Evolutionary conservation across 768 basidiomycete genomes (phyloP), one percentile per base, ranked within the genome.

Genomic region (Candolleomyces efflorescens): DNA sequence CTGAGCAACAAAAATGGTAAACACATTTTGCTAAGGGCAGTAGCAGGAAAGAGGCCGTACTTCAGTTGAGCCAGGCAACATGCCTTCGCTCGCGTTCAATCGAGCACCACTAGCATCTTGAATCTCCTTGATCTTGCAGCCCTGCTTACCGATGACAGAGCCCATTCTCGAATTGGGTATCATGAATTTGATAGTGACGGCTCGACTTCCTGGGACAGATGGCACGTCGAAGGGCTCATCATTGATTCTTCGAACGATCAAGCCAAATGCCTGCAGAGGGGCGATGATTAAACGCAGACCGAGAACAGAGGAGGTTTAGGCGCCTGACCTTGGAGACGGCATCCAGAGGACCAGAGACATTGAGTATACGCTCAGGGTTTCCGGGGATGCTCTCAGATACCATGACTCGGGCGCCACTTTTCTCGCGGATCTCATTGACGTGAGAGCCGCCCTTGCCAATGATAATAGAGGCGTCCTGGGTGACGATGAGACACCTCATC

Each of bases 101-200:
- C 94, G 79, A 15, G 97, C 97, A 37, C 97, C 97, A 62, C 91
- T 94, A 24, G 97, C 97, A 67, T 99, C 97, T 69, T 99, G 97
- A 62, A 99, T 99, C 75, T 99, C 97, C 78, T 98, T 98, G 71
- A 99, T 99, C 73, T 99, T 99, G 38, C 89, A 88, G 32, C 97
- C 97, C 61, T 89, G 91, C 72, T 97, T 98, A 56, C 97, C 97
- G 67, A 99, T 99, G 59, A 98, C 94, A 17, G 94, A 97, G 43
- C 96, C 96, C 96, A 98, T 98, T 58, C 96, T 90, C 10, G 94
- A 95, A 73, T 98, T 98, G 62, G 96, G 96, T 57, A 98, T 97
- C 90, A 98, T 98, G 69, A 94, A 98, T 72, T 98, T 98, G 81
- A 99, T 98, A 27, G 97, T 98, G 55, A 99, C 97, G 26, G 97